Conservation (phyloP, 2,329 filamentous ascomycete genomes). For the Hymenoscyphus occultus region DNA sequence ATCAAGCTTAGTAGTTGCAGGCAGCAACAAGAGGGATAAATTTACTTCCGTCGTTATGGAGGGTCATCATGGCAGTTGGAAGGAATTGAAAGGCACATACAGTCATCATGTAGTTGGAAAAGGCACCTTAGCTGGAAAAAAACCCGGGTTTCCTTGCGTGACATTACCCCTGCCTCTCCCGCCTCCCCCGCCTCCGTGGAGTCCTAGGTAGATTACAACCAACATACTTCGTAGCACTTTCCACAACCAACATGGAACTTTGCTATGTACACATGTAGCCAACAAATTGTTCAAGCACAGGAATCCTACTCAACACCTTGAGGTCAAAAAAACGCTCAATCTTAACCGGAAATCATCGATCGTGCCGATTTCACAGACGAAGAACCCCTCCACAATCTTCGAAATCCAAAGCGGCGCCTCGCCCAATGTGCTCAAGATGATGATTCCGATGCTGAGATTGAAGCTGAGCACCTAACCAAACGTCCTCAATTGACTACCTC, state of each 20-base stretch:
- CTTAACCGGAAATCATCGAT: background rate
- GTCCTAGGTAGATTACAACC: no score
- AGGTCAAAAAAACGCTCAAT: background rate
- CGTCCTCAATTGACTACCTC: background rate
- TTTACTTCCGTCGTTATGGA: no score
- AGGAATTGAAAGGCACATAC: no score
- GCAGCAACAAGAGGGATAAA: no score
- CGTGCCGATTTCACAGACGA: background rate
- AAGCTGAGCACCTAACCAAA: background rate
- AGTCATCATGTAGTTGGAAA: no score
- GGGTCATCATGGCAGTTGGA: no score
- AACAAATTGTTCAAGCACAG: background rate
- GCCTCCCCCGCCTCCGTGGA: no score
- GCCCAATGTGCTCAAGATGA: background rate
- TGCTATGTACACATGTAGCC: background rate
- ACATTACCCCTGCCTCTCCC: no score
- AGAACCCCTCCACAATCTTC: background rate
- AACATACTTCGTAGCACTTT: no score
- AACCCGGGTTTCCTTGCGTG: no score
- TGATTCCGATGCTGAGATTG: background rate
- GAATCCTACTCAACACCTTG: background rate
- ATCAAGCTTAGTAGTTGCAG: no score
- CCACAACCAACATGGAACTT: background rate
- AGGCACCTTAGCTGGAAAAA: no score
- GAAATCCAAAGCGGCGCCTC: background rate